Conservation (phyloP, 345 rosid species). For the Dovyalis caffra region DNA sequence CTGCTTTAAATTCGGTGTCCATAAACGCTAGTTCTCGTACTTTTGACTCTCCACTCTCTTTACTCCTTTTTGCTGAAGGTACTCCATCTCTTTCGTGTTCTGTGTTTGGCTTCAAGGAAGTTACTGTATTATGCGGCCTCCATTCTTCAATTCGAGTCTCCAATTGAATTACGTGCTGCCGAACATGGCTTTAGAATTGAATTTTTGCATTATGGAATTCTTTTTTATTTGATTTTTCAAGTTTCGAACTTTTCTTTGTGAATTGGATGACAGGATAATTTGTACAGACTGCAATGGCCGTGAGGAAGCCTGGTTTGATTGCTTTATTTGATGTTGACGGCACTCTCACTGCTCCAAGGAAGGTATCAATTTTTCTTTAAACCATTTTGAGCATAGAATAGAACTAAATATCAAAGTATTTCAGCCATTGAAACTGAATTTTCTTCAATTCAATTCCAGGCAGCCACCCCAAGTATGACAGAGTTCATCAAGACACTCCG, state of each 20-base stretch:
- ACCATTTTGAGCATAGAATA: neutral
- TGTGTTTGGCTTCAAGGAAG: too few species aligned
- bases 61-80: neutral
- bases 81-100: neutral
- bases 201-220: too few species aligned
- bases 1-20: too few species aligned
- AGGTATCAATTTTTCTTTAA: constrained; percentile 31
- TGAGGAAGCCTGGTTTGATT: constrained; percentile 65
- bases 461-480: constrained; percentile 47
- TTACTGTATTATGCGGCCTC: too few species aligned
- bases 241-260: neutral
- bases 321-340: constrained; percentile 98
- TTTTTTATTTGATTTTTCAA: neutral
- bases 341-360: constrained; percentile 96
- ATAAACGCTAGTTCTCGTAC: neutral
- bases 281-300: constrained; percentile 27
- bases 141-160: too few species aligned
- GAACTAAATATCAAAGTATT: neutral
- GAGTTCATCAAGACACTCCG: constrained; percentile 72
- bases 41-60: neutral
- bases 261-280: constrained; percentile 5
- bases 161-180: too few species aligned
- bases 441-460: constrained; percentile 27
- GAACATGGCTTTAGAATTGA: too few species aligned
- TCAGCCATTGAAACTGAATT: neutral